These are phyloP conservation scores for Pseudogymnoascus sp. DNA, from an alignment of 2,329 filamentous ascomycete species.

Conservation along the genomic window DNA sequence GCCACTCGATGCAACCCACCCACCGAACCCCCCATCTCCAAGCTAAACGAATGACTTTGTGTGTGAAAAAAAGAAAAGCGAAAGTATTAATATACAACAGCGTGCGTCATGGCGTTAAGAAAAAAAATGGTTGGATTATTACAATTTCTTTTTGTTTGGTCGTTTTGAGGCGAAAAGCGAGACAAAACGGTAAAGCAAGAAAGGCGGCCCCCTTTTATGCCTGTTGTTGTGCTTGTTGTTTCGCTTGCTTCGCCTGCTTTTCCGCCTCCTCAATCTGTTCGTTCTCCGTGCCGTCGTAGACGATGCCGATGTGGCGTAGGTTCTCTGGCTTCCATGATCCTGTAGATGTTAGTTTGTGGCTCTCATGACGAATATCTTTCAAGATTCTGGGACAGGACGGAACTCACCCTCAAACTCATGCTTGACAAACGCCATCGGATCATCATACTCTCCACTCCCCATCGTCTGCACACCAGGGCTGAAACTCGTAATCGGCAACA, in stretches of 20 bases:
- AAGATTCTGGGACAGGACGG: neutral
- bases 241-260: neutral
- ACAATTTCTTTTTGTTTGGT: neutral
- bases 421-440: constrained; percentile 96
- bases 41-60: neutral
- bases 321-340: constrained; percentile 70
- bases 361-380: neutral
- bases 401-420: constrained; percentile 86
- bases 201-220: neutral
- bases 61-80: neutral
- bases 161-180: neutral
- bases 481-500: constrained; percentile 94
- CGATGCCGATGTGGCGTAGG: constrained; percentile 57
- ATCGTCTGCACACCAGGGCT: constrained; percentile 91
- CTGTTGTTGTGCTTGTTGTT: neutral
- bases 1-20: neutral
- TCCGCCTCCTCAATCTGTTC: neutral
- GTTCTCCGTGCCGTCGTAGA: constrained; percentile 23
- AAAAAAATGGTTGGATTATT: neutral
- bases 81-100: neutral
- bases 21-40: neutral
- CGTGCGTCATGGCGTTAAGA: neutral
- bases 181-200: neutral
- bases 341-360: constrained; percentile 27
- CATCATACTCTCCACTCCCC: constrained; percentile 78